phyloP scores from a whole-genome alignment of 139 green algal species.

The Edaphochlamys debaryana region DNA sequence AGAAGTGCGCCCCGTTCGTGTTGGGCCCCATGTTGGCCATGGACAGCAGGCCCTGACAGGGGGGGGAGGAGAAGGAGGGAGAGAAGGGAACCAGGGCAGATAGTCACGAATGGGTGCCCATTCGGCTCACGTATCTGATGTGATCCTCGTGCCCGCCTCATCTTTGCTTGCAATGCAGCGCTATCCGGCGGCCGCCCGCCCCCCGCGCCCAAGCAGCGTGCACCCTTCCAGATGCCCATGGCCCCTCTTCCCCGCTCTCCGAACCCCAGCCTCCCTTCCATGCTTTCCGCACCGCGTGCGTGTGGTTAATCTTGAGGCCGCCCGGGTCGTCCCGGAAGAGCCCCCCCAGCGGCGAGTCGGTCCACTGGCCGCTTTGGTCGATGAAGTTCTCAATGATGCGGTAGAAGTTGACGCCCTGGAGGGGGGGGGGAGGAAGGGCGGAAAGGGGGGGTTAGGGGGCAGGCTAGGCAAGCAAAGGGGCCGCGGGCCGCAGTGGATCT shows the following conservation, averaged over 20 bases:
- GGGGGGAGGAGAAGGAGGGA: no score
- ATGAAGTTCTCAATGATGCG: constrained; percentile 59
- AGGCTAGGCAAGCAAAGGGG: no score
- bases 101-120: no score
- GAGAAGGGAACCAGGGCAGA: no score
- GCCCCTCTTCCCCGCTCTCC: not conserved
- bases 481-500: no score
- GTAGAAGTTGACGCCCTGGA: constrained; percentile 47
- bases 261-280: not conserved
- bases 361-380: constrained; percentile 47
- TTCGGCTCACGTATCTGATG: no score
- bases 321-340: constrained; percentile 68
- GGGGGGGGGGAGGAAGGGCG: not conserved
- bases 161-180: no score
- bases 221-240: no score
- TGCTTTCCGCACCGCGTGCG: constrained; percentile 39
- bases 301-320: constrained; percentile 74
- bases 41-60: constrained; percentile 45
- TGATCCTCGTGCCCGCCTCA: no score
- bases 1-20: constrained; percentile 79
- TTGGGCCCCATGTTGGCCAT: constrained; percentile 75
- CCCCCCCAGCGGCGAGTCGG: constrained; percentile 68
- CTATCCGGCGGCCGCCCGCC: no score
- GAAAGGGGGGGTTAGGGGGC: no score
- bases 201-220: no score